phyloP scores from a whole-genome alignment of 2,329 filamentous ascomycete species.

The Gaeumannomyces sp. region DNA sequence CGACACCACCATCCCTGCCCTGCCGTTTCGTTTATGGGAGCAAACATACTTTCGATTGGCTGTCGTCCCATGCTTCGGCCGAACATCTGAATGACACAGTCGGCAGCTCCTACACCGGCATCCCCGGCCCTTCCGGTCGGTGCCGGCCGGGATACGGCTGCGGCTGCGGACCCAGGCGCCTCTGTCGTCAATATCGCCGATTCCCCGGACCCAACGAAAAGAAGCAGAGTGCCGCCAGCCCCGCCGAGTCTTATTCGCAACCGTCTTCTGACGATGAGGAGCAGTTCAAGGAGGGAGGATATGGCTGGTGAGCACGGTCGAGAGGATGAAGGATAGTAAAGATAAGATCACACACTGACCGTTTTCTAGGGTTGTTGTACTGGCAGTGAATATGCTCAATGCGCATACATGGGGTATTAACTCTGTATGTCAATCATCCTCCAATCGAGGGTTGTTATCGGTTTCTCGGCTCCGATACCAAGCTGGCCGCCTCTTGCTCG shows the following conservation, averaged over 20 bases:
- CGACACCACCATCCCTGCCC: background rate
- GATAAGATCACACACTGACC: background rate
- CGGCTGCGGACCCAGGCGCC: background rate
- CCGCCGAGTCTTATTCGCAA: background rate
- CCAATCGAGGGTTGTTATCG: no score
- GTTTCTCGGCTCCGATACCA: no score
- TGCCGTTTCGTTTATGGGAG: background rate
- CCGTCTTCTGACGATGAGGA: conserved; percentile 11
- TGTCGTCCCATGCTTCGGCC: background rate
- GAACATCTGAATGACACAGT: background rate
- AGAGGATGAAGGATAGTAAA: background rate
- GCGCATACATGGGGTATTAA: conserved; percentile 73
- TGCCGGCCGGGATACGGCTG: background rate
- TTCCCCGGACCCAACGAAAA: background rate
- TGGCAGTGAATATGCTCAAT: conserved; percentile 51
- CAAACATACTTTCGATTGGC: background rate
- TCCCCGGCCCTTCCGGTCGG: background rate
- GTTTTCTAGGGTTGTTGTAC: conserved; percentile 42
- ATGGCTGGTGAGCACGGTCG: conserved; percentile 43
- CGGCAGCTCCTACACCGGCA: background rate
- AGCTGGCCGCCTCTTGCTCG: background rate
- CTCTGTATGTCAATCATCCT: conserved; percentile 33
- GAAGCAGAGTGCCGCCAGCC: background rate
- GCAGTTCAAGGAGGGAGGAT: conserved; percentile 48
- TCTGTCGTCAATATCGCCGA: background rate